Base-by-base conservation (phyloP, 2,329 filamentous ascomycete species). In the Colletotrichum sojae region DNA sequence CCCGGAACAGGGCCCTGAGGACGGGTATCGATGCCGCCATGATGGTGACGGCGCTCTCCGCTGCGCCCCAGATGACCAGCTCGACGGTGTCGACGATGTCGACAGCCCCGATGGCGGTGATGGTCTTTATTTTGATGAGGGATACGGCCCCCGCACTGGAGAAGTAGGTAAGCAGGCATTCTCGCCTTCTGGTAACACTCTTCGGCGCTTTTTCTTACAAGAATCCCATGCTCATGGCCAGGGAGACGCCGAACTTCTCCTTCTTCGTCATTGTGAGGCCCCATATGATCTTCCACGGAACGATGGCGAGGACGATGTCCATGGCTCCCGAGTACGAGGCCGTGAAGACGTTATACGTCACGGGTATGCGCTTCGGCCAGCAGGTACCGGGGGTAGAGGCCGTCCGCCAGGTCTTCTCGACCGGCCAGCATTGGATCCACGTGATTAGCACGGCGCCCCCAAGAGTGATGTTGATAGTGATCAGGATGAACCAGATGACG, bases 201-300 rank as follows among this genome's bases (percentile, higher is more conserved):
- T 51, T 13, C 4, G 22, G 22, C 22, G 22, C 22, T 25, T 5
- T 6, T 12, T 20, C 78, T 72, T 73, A 82, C 80, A 83, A 80
- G 2, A 83, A 64, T 1, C 82, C 82, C 74, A 83, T 79, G 70
- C 80, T 81, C 82, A 84, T 71, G 9, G 82, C 82, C 1, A 81
- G 70, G 10, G 78, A 71, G 0, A 82, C 80, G 4, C 82, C 81
- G 15, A 81, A 68, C 61, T 83, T 82, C 55, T 83, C 82, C 67
- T 78, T 80, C 31, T 72, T 73, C 63, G 76, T 80, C 78, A 83
- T 82, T 8, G 76, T 76, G 15, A 82, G 72, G 1, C 74, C 75
- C 80, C 79, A 81, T 51, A 84, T 78, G 9, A 84, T 78, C 22
- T 75, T 78, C 81, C 79, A 83, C 0, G 82, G 82, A 3, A 84